Percentiles rank a stretch among this genome's conserved stretches.
Conservation (phyloP, 129 eudicot genomes). For the Flaveria bidentis region DNA sequence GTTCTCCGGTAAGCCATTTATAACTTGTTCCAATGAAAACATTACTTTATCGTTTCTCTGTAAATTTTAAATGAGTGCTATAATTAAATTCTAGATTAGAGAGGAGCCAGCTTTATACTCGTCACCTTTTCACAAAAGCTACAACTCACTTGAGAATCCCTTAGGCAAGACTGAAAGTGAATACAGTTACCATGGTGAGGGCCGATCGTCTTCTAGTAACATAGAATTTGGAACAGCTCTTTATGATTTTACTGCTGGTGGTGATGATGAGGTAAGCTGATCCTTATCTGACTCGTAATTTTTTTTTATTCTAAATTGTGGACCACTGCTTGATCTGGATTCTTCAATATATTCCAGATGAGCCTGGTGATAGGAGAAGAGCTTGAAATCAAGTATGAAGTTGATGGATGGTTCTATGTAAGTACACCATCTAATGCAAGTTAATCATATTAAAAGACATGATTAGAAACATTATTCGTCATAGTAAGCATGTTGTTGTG, state of each 20-base stretch:
- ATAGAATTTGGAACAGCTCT: constrained; percentile 67
- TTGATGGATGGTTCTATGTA: constrained; percentile 92
- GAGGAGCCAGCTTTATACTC: constrained; percentile 83
- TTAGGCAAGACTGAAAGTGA: constrained; percentile 56
- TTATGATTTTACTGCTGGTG: constrained; percentile 91
- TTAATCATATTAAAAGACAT: background rate
- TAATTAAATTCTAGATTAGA: constrained; percentile 44
- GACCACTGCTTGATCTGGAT: background rate
- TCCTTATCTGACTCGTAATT: background rate
- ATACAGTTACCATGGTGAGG: constrained; percentile 55
- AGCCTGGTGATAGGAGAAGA: constrained; percentile 80
- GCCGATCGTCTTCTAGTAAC: constrained; percentile 53
- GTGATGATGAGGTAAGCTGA: constrained; percentile 76
- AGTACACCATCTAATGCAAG: constrained; percentile 36
- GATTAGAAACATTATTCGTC: background rate
- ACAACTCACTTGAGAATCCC: constrained; percentile 69
- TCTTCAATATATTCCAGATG: constrained; percentile 45
- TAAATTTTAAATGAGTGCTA: background rate
- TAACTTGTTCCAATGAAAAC: constrained; percentile 15
- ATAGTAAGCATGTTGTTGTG: background rate
- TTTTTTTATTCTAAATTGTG: background rate
- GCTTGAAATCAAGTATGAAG: constrained; percentile 77
- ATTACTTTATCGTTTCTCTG: constrained; percentile 1
- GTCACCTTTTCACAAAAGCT: constrained; percentile 54
- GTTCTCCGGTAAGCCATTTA: constrained; percentile 55